Base-by-base conservation (phyloP, 2,329 filamentous ascomycete genomes). In the Colletotrichum chrysophilum region DNA sequence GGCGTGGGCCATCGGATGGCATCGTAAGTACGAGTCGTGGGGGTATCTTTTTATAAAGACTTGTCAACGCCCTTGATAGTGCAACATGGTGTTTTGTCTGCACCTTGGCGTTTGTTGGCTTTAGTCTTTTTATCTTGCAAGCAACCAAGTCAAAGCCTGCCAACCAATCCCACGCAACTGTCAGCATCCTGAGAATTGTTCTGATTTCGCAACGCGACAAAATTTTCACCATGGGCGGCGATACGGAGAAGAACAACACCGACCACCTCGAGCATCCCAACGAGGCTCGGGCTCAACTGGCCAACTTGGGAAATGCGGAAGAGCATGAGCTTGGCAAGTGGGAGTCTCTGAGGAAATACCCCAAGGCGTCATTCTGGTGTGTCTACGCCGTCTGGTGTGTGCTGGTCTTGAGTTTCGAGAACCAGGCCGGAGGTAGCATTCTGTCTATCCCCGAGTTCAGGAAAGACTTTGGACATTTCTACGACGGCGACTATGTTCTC, bases 401-500 rank as follows among this genome's bases (percentile, higher is more conserved):
- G 5, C 73, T 87, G 10, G 82, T 87, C 24, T 82, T 84, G 60
- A 81, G 80, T 38, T 87, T 87, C 64, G 85, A 87, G 75, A 85
- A 85, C 73, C 84, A 86, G 75, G 86, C 85, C 26, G 79, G 82
- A 5, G 85, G 85, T 7, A 85, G 80, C 68, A 83, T 87, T 28
- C 81, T 87, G 55, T 83, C 85, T 26, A 85, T 88, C n/a, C 86
- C 86, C 3, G 75, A 85, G 70, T 88, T 88, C 78, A 81, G 86
- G 38, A 82, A 87, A 74, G 86, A 88, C 76, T 88, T 88, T 78
- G 86, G 86, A 0, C 77, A 81, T 60, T 70, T 78, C 8, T 85
- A 81, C 60, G 80, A 82, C 2, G 83, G 80, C 1, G 79, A 79
- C 70, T 87, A 85, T 79, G 85, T 87, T 8, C 78, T 88, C 10